Base-by-base conservation (phyloP, 2,329 filamentous ascomycete species). In the Botrytis medusae region DNA sequence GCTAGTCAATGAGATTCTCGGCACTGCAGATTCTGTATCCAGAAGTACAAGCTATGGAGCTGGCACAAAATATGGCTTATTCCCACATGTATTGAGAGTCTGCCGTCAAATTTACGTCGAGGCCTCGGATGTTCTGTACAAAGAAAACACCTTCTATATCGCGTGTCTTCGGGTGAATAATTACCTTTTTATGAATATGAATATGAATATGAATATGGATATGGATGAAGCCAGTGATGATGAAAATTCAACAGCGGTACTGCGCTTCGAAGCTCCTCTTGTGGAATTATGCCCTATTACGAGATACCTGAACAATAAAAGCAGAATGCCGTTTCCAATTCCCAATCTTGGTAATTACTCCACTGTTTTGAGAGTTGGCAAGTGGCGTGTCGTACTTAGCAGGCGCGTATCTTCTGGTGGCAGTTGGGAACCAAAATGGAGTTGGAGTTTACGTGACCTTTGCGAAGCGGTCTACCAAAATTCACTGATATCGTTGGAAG, bases 71-170 rank as follows among this genome's bases (percentile, higher is more conserved):
- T 75, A 75, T n/a, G 48, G 54, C 20, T 40, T 76, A 0, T 57
- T 80, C 73, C 73, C 72, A n/a, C 25, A 71, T 0, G 59, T 77
- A 46, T 57, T 77, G 25, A 46, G 71, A 65, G 44, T 69, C 8
- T 74, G 70, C 29, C 69, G 18, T 1, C 34, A 67, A 25, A 59
- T 75, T 25, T 34, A 73, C 18, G n/a, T 22, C 0, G 74, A 76
- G n/a, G 72, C 65, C 22, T 57, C 29, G 80, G 77, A 81, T 14
- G 78, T 86, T 22, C 80, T 87, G 5, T 87, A 87, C 78, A 81
- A 80, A 14, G 76, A 78, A 10, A 84, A 86, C 77, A 81, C 80
- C 42, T 87, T 87, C 81, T 72, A 60, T 22, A 72, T 74, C 16
- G 64, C 68, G 2, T 74, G 74, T 18, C 44, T 69, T 22, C 57